A percentile compares a stretch with the other conserved stretches of the same genome.
These are phyloP conservation scores for Clavispora carvajalis DNA, from an alignment of 805 yeast genomes.

Conservation along the genomic window DNA sequence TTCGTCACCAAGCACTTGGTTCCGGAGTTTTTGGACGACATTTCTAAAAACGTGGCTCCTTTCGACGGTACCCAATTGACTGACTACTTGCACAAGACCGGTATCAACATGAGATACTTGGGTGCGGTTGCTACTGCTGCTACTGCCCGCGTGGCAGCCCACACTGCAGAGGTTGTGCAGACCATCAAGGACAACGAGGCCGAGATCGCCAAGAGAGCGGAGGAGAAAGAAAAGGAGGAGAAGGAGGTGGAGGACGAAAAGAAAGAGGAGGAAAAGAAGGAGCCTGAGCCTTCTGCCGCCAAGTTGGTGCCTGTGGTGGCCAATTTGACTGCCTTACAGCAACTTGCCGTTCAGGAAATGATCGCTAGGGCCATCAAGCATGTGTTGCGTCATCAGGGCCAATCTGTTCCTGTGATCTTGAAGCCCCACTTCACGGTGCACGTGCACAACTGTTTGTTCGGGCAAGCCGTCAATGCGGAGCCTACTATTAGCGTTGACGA, in stretches of 20 bases:
- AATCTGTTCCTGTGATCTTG: constrained; percentile 45
- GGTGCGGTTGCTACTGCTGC: constrained; percentile 52
- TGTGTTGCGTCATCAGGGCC: constrained; percentile 48
- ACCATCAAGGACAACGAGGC: constrained; percentile 24
- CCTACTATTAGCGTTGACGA: constrained; percentile 43
- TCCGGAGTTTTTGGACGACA: constrained; percentile 55
- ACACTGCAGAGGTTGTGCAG: constrained; percentile 12
- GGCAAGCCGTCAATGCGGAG: constrained; percentile 36
- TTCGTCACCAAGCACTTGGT: constrained; percentile 56
- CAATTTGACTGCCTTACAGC: constrained; percentile 43
- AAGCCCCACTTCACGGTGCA: constrained; percentile 61
- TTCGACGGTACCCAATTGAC: constrained; percentile 77
- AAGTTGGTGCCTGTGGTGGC: constrained; percentile 39
- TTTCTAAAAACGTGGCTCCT: constrained; percentile 58
- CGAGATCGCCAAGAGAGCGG: constrained; percentile 18
- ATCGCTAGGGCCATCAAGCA: constrained; percentile 79
- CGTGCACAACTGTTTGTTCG: constrained; percentile 67
- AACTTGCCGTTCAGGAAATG: constrained; percentile 58
- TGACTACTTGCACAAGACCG: constrained; percentile 63
- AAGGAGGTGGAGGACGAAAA: constrained; percentile 14
- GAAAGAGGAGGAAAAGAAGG: constrained; percentile 16
- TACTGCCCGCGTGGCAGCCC: constrained; percentile 14
- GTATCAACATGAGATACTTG: constrained; percentile 85
- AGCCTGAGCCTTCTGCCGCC: constrained; percentile 28
- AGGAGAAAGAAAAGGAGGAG: constrained; percentile 16